Percentiles rank a stretch among this genome's conserved stretches.
These are phyloP conservation scores for Arthrocladium fulminans DNA, from an alignment of 2,329 filamentous ascomycete species.

Conservation along the genomic window DNA sequence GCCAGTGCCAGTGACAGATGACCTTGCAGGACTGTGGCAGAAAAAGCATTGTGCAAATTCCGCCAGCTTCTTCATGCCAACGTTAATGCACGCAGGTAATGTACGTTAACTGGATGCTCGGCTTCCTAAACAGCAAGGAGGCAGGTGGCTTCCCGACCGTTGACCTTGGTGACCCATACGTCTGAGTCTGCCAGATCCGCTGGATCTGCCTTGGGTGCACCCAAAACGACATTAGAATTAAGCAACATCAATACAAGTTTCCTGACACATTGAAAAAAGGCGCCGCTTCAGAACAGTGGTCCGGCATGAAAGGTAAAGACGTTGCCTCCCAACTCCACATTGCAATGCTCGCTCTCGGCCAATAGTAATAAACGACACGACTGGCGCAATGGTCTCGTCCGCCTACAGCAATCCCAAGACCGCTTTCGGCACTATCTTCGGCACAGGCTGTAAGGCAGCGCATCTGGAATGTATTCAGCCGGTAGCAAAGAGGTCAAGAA, in stretches of 20 bases:
- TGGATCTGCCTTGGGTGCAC: background rate
- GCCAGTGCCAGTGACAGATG: no score
- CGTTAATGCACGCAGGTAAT: background rate
- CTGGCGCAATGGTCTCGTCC: constrained; percentile 83
- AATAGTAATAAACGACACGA: constrained; percentile 86
- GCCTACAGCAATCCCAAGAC: constrained; percentile 79
- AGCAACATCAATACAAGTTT: constrained; percentile 80
- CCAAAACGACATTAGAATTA: constrained; percentile 33
- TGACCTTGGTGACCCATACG: constrained; percentile 85
- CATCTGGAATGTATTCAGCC: constrained; percentile 86
- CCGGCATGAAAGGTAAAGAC: constrained; percentile 76
- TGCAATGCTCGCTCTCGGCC: constrained; percentile 42
- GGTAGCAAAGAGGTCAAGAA: constrained; percentile 70
- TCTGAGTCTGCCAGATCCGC: constrained; percentile 54
- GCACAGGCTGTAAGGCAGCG: constrained; percentile 88
- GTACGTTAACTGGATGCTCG: background rate
- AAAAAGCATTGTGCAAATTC: no score
- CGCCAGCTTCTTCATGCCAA: background rate
- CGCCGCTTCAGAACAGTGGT: constrained; percentile 67
- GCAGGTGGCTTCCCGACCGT: constrained; percentile 69
- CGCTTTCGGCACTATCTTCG: constrained; percentile 89
- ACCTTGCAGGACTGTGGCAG: no score
- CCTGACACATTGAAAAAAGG: constrained; percentile 75
- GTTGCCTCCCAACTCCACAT: constrained; percentile 73
- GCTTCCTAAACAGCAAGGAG: background rate